Evolutionary conservation across 108 stramenopile species (phyloP).

Genomic region (Cyclotella choctawhatcheeana): DNA sequence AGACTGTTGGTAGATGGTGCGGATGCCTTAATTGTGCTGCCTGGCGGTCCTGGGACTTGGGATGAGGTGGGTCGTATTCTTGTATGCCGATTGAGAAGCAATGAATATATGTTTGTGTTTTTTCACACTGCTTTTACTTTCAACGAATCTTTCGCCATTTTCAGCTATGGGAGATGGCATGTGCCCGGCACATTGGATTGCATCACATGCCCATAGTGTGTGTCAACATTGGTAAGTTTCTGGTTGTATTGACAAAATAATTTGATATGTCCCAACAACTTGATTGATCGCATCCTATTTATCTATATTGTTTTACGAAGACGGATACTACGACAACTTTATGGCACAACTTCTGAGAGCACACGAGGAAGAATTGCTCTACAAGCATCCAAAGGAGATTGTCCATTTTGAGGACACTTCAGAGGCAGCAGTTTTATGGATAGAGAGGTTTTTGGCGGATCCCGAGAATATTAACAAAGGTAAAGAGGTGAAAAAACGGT

Average conservation of each 20-base stretch:
- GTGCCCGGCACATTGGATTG: constrained; percentile 80
- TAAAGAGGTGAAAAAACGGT: constrained; percentile 21
- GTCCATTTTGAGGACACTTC: constrained; percentile 77
- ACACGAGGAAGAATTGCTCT: constrained; percentile 68
- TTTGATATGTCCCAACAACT: too few relatives aligned
- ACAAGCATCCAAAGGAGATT: constrained; percentile 69
- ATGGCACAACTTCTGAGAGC: constrained; percentile 70
- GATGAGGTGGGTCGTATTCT: constrained; percentile 67
- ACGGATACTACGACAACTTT: constrained; percentile 87
- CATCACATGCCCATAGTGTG: constrained; percentile 81
- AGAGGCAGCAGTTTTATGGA: constrained; percentile 49
- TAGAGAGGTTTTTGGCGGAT: constrained; percentile 36
- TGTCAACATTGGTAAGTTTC: constrained; percentile 83
- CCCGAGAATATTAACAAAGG: constrained; percentile 19
- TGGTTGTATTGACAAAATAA: too few relatives aligned
- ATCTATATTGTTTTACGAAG: too few relatives aligned
- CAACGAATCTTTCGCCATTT: constrained; percentile 2
- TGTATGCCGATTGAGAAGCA: neutral
- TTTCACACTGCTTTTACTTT: too few relatives aligned
- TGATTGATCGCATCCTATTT: too few relatives aligned
- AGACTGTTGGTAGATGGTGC: constrained; percentile 74
- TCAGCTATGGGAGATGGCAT: constrained; percentile 90
- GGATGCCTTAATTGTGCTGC: constrained; percentile 89
- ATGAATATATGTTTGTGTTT: too few relatives aligned
- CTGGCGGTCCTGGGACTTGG: constrained; percentile 95